phyloP scores from a whole-genome alignment of 129 eudicot genomes.

The Scalesia atractyloides region DNA sequence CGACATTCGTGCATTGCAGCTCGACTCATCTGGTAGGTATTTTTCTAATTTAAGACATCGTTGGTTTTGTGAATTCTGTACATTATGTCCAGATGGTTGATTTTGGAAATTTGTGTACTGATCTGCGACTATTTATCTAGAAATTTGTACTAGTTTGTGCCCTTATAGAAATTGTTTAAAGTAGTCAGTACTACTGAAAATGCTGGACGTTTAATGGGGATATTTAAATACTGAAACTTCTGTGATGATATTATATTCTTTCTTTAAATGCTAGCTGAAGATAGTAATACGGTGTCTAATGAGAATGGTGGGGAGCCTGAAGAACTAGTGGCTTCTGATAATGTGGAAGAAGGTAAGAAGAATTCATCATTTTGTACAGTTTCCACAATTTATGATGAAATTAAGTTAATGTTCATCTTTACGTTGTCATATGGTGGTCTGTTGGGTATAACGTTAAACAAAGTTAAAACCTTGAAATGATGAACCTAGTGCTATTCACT shows the following conservation, averaged over 20 bases:
- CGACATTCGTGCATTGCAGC: slow-evolving; percentile 87
- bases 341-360: slow-evolving; percentile 50
- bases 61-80: slow-evolving; percentile 1
- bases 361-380: slow-evolving; percentile 10
- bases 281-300: slow-evolving; percentile 39
- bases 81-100: neutral
- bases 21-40: slow-evolving; percentile 74
- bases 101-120: neutral
- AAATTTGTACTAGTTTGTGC: neutral
- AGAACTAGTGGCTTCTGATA: slow-evolving; percentile 39
- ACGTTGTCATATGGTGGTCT: neutral
- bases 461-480: neutral
- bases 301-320: slow-evolving; percentile 51
- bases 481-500: neutral
- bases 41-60: slow-evolving; percentile 3
- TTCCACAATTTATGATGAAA: neutral
- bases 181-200: neutral
- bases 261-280: slow-evolving; percentile 49
- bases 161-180: neutral
- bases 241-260: slow-evolving; percentile 17
- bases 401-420: neutral
- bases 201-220: neutral
- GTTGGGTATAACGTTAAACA: neutral
- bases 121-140: neutral
- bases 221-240: neutral